phyloP scores from a whole-genome alignment of 2,329 filamentous ascomycete genomes.

The Hypoxylon sp. region DNA sequence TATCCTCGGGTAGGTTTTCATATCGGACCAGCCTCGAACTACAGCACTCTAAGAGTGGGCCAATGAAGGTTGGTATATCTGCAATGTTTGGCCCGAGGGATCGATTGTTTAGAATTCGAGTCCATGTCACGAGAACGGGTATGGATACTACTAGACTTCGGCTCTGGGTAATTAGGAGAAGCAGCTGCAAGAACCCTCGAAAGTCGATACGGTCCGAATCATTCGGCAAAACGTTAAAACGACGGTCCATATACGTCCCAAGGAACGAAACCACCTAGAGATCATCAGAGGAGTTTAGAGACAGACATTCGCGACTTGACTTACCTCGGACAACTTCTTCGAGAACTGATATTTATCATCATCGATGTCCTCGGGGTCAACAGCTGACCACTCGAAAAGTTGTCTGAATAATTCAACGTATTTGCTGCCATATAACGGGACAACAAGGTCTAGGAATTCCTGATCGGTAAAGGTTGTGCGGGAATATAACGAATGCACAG shows the following conservation, averaged over 20 bases:
- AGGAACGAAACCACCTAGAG: constrained; percentile 85
- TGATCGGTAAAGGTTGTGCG: constrained; percentile 81
- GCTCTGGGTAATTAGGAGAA: constrained; percentile 84
- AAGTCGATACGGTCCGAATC: constrained; percentile 71
- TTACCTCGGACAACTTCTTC: constrained; percentile 94
- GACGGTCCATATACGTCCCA: constrained; percentile 86
- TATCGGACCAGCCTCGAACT: constrained; percentile 88
- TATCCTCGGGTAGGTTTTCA: constrained; percentile 86
- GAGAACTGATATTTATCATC: constrained; percentile 92
- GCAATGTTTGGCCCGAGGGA: constrained; percentile 75
- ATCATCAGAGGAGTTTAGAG: constrained; percentile 27
- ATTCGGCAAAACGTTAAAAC: constrained; percentile 75
- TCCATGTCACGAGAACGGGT: constrained; percentile 91
- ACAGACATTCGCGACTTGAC: constrained; percentile 37
- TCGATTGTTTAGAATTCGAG: constrained; percentile 80
- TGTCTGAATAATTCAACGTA: constrained; percentile 79
- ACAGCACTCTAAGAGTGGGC: constrained; percentile 84
- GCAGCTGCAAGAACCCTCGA: constrained; percentile 81
- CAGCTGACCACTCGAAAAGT: constrained; percentile 84
- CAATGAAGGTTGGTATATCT: constrained; percentile 74
- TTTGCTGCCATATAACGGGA: constrained; percentile 81
- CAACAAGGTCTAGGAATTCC: constrained; percentile 83
- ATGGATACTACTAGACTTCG: constrained; percentile 94
- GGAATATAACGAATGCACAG: constrained; percentile 85
- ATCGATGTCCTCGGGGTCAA: constrained; percentile 86